Evolutionary conservation across 306 rosid genomes (phyloP), one percentile per base, ranked within the genome.

Genomic region (Pterocarpus santalinus): DNA sequence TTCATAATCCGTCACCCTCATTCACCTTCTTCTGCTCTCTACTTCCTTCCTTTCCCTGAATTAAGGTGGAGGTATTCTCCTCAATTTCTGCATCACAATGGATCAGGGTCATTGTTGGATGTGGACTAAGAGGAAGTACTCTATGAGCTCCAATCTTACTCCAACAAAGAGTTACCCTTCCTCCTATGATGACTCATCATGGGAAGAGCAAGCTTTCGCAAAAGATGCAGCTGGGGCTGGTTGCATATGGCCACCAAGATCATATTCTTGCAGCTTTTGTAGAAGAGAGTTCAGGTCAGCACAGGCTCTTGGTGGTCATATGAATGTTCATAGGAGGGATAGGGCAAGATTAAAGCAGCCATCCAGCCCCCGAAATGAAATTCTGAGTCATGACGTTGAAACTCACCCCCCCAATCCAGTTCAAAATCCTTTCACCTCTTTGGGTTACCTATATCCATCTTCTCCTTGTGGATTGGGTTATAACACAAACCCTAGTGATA

Each of bases 191-290:
- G 82, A 76, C 3, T 79, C 90, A 2, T 94, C 97, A 2, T 94
- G 98, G 98, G 98, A 91, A 83, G 98, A 94, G 47, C 90, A 91
- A 90, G 97, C 95, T 61, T 94, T 94, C 17, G 95, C 97, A 0
- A 91, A 89, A 76, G 98, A 94, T 6, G 85, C 95, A 3, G 80
- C 93, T 0, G 92, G 90, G 14, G 66, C 84, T 78, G 94, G 97
- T 8, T 91, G 94, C 61, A 72, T 83, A 55, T 94, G 98, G 98
- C 98, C 98, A 1, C 98, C 97, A 15, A 86, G 94, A 81, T 94
- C 94, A 52, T 94, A 94, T 66, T 84, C 97, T 79, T 94, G 98
- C 82, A 90, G 89, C 75, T 94, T 94, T 65, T 94, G 98, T 74
- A 74, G 88, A 81, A 90, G 95, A 79, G 95, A 94, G 73, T 94